phyloP scores from a whole-genome alignment of 2,329 filamentous ascomycete species.

The Pseudogymnoascus sp. region DNA sequence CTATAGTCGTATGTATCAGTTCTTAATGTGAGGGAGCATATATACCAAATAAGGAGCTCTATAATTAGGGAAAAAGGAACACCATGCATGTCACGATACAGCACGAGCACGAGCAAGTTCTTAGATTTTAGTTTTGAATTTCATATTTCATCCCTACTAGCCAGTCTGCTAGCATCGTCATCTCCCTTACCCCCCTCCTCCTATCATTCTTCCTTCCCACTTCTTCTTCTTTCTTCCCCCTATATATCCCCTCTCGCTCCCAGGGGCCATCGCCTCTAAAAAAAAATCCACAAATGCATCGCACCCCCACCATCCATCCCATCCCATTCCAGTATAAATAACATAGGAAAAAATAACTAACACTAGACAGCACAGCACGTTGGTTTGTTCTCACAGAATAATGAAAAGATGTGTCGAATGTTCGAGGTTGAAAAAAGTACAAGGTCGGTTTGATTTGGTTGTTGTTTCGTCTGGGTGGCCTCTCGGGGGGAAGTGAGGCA shows the following conservation, averaged over 20 bases:
- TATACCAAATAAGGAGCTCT: no score
- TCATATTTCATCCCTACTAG: not conserved
- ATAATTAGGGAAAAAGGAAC: not conserved
- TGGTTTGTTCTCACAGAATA: not conserved
- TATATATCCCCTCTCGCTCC: not conserved
- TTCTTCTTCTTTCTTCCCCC: not conserved
- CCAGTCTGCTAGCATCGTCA: not conserved
- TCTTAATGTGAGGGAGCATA: no score
- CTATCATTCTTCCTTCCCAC: not conserved
- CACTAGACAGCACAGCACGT: not conserved
- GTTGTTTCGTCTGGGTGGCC: not conserved
- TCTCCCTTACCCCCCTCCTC: not conserved
- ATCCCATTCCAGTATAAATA: not conserved
- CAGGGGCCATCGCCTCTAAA: not conserved
- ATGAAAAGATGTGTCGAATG: not conserved
- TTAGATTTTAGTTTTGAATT: not conserved
- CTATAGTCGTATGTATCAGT: no score
- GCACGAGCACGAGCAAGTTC: not conserved
- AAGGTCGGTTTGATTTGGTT: not conserved
- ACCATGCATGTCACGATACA: not conserved
- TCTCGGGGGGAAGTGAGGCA: not conserved
- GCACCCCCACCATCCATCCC: not conserved
- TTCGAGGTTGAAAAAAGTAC: not conserved
- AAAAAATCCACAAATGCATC: not conserved
- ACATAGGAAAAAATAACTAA: not conserved